These are phyloP conservation scores for Leccinum boreale DNA, from an alignment of 768 basidiomycete species.

Conservation along the genomic window DNA sequence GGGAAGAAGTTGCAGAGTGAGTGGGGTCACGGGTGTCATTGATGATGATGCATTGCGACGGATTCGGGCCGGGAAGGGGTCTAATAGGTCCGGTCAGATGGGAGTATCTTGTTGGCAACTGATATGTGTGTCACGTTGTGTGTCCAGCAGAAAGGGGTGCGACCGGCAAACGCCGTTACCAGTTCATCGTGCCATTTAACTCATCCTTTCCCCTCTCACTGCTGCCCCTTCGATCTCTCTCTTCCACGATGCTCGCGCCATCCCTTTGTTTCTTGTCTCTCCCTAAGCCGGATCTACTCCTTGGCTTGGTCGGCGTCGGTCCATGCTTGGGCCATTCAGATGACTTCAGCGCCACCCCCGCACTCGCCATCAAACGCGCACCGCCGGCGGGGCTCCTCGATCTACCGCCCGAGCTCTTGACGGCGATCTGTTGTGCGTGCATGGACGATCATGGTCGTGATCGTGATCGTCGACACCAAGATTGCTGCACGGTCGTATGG, in stretches of 20 bases:
- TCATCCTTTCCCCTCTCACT: not conserved
- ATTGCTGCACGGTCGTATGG: slow-evolving; percentile 7
- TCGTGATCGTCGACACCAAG: not conserved
- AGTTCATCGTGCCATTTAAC: not conserved
- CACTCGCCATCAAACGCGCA: not conserved
- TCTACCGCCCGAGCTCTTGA: slow-evolving; percentile 16
- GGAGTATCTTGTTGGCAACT: not conserved
- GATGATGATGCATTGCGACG: not conserved
- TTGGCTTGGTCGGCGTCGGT: not conserved
- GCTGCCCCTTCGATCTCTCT: not conserved
- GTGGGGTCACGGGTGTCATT: not conserved
- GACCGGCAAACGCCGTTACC: too few relatives aligned
- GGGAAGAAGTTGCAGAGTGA: slow-evolving; percentile 34
- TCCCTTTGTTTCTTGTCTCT: not conserved
- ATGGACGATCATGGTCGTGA: not conserved
- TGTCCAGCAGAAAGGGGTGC: too few relatives aligned
- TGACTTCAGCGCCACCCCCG: not conserved
- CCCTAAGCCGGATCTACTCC: not conserved
- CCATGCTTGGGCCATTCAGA: not conserved
- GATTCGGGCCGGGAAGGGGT: not conserved
- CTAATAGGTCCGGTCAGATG: not conserved
- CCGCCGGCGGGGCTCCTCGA: slow-evolving; percentile 4
- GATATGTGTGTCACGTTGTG: not conserved
- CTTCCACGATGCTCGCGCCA: not conserved
- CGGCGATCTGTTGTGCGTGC: slow-evolving; percentile 4